Evolutionary conservation across 495 filamentous ascomycete genomes (phyloP), one percentile per base, ranked within the genome.

Genomic region (Aspergillus steynii): DNA sequence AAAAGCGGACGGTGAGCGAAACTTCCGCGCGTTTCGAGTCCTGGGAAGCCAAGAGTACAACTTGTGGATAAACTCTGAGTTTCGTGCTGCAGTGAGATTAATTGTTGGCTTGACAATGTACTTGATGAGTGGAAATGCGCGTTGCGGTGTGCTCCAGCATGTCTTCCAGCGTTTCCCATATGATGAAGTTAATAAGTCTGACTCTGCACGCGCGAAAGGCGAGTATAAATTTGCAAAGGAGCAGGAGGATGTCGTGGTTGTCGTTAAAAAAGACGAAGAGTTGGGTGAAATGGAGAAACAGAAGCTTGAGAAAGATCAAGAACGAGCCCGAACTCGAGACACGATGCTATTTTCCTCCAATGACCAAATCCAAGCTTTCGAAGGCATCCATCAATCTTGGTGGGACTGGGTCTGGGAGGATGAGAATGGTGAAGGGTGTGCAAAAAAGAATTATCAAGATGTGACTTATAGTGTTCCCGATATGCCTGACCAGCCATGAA

Each of bases 351-450:
- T n/a, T 15, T 49, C 61, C 6, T 50, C 14, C 10, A 53, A 49
- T 45, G 64, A 63, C 53, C 60, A 57, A 2, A 72, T 68, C 31
- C 28, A 32, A 4, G 59, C 63, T 9, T 52, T 72, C 8, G 28
- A 48, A 29, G 66, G 58, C 0, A 50, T 62, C 51, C 61, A 58
- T 14, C 57, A 62, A 50, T 59, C 66, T 1, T 73, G 68, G 70
- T 73, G 68, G 66, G 66, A 73, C 48, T 71, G 61, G 62, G 65
- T 71, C 9, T 71, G 70, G 70, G 58, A 68, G 32, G 70, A 71
- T 37, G 51, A 54, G 49, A 26, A 50, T 29, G 56, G 53, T 53
- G 65, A 67, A 15, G 58, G 32, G 20, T 25, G 37, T 29, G 50
- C 34, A n/a, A 52, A 54, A n/a, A 55, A 59, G 55, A 59, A 50